Base-by-base conservation (phyloP, 768 basidiomycete species). In the Mycena vulgaris region DNA sequence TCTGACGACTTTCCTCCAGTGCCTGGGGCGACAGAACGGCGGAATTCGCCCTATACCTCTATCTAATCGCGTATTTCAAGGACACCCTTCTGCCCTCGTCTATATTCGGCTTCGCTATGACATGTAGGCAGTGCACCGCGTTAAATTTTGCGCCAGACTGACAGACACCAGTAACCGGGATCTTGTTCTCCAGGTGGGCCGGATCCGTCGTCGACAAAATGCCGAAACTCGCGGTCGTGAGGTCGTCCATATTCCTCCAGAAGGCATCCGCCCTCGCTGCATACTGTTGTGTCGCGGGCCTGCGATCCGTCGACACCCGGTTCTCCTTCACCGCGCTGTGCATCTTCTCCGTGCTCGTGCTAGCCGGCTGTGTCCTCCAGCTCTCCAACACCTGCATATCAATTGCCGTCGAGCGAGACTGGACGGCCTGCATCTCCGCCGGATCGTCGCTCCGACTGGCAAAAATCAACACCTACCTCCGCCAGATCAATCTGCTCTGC, bases 401-500 rank as follows among this genome's bases (percentile, higher is more conserved):
- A 0, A 82, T 88, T 1, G 83, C 85, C 0, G 79, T 89, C 27
- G 85, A 89, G 71, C 76, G 87, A 16, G 88, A 89, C 65, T 89
- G 88, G 88, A 85, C 83, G 0, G 81, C 83, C 0, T 76, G 80
- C 17, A 86, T 88, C 59, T 80, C 85, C 0, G 74, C 76, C 2
- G 81, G 78, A 0, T 80, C 80, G 28, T 76, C 80, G 0, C 71
- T 66, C 0, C 69, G 70, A 2, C 79, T 89, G 11, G 84, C 85
- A 0, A 79, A 71, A 21, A 74, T 89, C 27, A 89, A 89, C 70
- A 84, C 86, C 5, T 83, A 74, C 53, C 78, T 84, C 48, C 71
- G 82, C 39, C 80, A 80, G 11, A 82, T 83, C 19, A 85, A 89
- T 70, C 80, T 89, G 0, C 73, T 86, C 6, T 87, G 83, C 74